Evolutionary conservation across 2,329 filamentous ascomycete species (phyloP), one percentile per base, ranked within the genome.

Genomic region (Aspergillus aculeatinus): DNA sequence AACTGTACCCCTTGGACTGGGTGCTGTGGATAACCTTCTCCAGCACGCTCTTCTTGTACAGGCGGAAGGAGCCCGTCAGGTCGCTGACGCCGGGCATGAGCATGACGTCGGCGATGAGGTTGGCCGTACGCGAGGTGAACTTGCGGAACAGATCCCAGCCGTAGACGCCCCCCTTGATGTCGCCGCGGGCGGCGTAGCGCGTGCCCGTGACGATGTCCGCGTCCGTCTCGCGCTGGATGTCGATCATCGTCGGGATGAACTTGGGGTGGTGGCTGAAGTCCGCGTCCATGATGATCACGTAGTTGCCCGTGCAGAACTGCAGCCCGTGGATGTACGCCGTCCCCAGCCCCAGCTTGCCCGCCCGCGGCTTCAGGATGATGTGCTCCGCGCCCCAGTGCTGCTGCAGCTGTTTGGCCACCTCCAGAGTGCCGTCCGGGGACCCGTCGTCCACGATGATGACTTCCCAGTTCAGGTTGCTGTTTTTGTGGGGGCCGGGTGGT

Each of bases 181-280:
- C 70, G 9, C 82, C 84, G 70, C 92, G 82, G 66, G 89, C 91
- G 11, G 92, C 92, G 79, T 99, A 99, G 63, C 95, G 86, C 50
- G 95, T 99, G 56, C 95, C 95, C 1, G 94, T 98, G 51, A 99
- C 93, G 69, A 99, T 99, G 74, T 99, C 95, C 81, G 92, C 96
- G 81, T 92, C 87, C 66, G 82, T 88, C 58, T 82, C 80, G 76
- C 87, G 85, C 79, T 98, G 95, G 67, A 88, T 85, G 61, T 84
- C 85, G 71, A 99, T 91, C 92, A 99, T 98, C 74, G 89, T 83
- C 57, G 93, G 88, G 79, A 99, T 96, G 85, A 98, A 99, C 81
- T 98, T 99, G 74, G 95, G 95, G 83, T 99, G 95, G 82, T 99
- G 95, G 70, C 87, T 92, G 85, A 99, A 99, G 81, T 99, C 95